Evolutionary conservation across 2,329 filamentous ascomycete species (phyloP), one percentile per base, ranked within the genome.

Genomic region (Ophiostoma quercus): DNA sequence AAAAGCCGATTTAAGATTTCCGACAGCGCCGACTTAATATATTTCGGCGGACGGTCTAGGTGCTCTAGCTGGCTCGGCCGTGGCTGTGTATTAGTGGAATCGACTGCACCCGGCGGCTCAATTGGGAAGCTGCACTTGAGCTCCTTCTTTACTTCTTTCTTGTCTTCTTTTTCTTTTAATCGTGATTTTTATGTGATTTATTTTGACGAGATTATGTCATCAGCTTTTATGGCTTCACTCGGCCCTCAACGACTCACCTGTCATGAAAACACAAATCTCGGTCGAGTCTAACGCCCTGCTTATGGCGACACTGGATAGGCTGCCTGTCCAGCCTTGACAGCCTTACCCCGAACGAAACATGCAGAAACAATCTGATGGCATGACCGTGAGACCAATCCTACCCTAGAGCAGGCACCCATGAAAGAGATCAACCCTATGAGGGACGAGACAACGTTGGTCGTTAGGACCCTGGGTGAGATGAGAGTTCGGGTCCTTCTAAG

Each of bases 111-210:
- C 19, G 60, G 60, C 60, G n/a, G 32, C 60, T 63, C 16, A 11
- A 63, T 63, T 63, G 60, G 29, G 60, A 63, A 37, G 25, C 16
- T 19, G 25, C 25, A 62, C n/a, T 57, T 57, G 51, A 57, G 16
- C 51, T 11, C 51, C 32, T 62, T 29, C 57, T 62, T 29, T 25
- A 25, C 19, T 19, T 32, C 25, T 79, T 37, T 6, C 19, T 47
- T 47, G n/a, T 47, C 7, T 1, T n/a, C 8, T 7, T 47, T 47
- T 47, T 47, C 7, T 1, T n/a, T n/a, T 7, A 47, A 34, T 34
- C 34, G 25, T 29, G 25, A 29, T 29, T 43, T 43, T 43, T 43
- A 16, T 43, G 2, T 47, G 19, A 19, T 47, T 25, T 19, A 16
- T 4, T 25, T 16, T 29, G 16, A 19, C 57, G 14, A 34, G 57